Base-by-base conservation (phyloP, 1,139 yeast genomes). In the Schizosaccharomyces versatilis region DNA sequence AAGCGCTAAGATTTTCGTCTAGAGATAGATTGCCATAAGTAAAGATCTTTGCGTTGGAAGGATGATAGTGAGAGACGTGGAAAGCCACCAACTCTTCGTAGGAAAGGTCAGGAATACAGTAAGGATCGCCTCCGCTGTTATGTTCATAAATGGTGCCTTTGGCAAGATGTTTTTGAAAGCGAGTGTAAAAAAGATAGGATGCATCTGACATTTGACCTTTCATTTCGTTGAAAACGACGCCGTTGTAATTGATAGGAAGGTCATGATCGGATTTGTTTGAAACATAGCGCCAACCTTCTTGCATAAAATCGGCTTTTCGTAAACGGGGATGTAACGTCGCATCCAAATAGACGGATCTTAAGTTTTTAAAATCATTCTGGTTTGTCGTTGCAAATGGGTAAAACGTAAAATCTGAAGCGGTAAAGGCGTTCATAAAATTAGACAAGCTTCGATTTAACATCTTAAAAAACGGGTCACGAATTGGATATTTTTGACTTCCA, bases 231-330 rank as follows among this genome's bases (percentile, higher is more conserved):
- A 83, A 90, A 1, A 90, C 99, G 40, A 90, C 98, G 44, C 99
- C 99, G 68, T 90, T 90, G 66, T 84, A 85, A 7, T 71, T 73
- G 53, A 90, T 66, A 1, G 84, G 82, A 15, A 84, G 73, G 0
- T 62, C 59, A 7, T 71, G 69, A 63, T 88, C 88, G 12, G 72
- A 66, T 5, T 79, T 69, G 53, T 72, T 73, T 56, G 77, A 77
- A 66, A 90, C 99, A 52, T 93, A 70, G 66, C 99, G 77, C 99
- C 99, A 90, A 44, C 99, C 99, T 69, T 90, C 99, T 69, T 93
- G 98, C 60, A 76, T 74, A 64, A 90, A 90, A 67, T 93, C 98
- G 55, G 81, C 80, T 59, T 77, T 75, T 40, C 83, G 74, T 59
- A 90, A 70, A 54, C 84, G 67, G 6, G 99, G 98, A 61, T 79